Evolutionary conservation across 2,329 filamentous ascomycete species (phyloP).

Genomic region (Aspergillus sp.): DNA sequence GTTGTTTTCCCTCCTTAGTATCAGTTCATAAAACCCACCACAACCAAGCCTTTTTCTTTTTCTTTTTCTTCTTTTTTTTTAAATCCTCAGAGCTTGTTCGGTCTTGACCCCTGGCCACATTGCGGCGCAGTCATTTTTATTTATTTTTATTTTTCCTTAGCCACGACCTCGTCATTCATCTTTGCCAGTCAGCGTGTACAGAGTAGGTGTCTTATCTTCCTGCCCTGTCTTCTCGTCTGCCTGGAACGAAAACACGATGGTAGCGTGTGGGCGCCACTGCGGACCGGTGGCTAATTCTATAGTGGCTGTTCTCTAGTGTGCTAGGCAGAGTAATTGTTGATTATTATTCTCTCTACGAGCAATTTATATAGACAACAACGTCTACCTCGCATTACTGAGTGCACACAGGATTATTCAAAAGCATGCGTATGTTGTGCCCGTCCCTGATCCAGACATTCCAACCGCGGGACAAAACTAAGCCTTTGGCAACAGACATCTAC

Average conservation of each 20-base stretch:
- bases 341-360: no score
- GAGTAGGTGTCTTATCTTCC: neutral
- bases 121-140: neutral
- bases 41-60: neutral
- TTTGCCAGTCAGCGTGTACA: no score
- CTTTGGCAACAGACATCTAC: conserved; percentile 28
- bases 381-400: no score
- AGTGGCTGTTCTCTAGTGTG: neutral
- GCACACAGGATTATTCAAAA: no score
- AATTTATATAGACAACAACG: neutral
- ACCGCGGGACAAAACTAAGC: neutral
- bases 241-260: no score
- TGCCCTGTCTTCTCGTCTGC: no score
- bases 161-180: neutral
- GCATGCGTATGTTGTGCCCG: conserved; percentile 3
- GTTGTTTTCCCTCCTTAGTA: neutral
- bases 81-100: neutral
- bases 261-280: no score
- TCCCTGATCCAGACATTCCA: neutral
- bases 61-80: neutral
- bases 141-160: neutral
- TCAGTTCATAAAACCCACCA: neutral
- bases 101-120: neutral
- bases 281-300: no score
- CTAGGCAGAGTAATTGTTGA: no score